Evolutionary conservation across 2,329 filamentous ascomycete genomes (phyloP).

Genomic region (Fusarium albidum): DNA sequence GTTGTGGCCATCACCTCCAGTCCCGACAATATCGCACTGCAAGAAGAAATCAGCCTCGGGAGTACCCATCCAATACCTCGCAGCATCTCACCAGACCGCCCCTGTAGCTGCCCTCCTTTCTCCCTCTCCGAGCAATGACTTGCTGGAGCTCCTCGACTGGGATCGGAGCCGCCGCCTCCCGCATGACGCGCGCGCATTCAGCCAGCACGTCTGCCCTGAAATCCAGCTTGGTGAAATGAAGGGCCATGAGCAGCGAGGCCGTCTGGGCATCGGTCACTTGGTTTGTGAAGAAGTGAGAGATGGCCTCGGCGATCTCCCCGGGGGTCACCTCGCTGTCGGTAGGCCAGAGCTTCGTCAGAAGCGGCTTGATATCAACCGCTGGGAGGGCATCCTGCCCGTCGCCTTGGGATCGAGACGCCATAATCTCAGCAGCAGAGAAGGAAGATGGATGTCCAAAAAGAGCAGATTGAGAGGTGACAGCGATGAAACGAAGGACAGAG

Average conservation of each 20-base stretch:
- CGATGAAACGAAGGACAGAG: not conserved
- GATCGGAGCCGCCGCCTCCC: conserved; percentile 76
- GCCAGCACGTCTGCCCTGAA: conserved; percentile 85
- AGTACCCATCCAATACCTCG: not conserved
- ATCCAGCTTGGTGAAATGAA: conserved; percentile 92
- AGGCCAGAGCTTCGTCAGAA: conserved; percentile 78
- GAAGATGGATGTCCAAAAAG: not conserved
- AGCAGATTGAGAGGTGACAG: not conserved
- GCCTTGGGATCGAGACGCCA: conserved; percentile 43
- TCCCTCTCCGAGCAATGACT: conserved; percentile 67
- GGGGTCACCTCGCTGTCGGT: conserved; percentile 67
- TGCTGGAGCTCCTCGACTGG: conserved; percentile 69
- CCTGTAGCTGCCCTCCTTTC: conserved; percentile 75
- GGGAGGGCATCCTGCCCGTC: conserved; percentile 42
- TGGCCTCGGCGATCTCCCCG: conserved; percentile 86
- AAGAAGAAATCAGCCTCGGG: conserved; percentile 14
- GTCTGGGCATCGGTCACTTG: conserved; percentile 88
- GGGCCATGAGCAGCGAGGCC: conserved; percentile 84
- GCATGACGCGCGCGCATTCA: conserved; percentile 85
- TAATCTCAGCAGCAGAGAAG: conserved; percentile 19
- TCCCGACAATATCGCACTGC: conserved; percentile 92
- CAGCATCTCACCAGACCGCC: conserved; percentile 77
- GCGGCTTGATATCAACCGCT: conserved; percentile 69
- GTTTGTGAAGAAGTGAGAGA: conserved; percentile 92
- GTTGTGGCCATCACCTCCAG: conserved; percentile 94